Evolutionary conservation across 441 rosid species (phyloP), one percentile per base, ranked within the genome.

Genomic region (Adansonia grandidieri): DNA sequence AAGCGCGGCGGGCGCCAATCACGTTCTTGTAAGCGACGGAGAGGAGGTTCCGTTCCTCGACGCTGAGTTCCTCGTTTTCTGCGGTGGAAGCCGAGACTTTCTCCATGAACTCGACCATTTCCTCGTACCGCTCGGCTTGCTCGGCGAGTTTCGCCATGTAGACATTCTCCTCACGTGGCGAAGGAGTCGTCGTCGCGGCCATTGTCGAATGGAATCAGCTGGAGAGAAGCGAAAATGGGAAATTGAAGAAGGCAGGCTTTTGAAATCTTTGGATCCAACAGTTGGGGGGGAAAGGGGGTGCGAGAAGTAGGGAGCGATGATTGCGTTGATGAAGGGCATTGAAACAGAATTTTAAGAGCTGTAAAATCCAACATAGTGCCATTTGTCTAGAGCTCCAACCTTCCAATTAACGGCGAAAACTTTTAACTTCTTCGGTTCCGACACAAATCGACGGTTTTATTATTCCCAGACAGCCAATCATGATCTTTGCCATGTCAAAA

Each of bases 1-100:
- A 89, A 60, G 95, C 91, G 24, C 93, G 90, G 13, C 92, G 88
- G 5, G 94, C 92, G 40, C 94, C 94, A 80, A 91, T 24, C 28
- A 24, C 28, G 28, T 24, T 24, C 28, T 24, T 24, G 28, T 24
- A 24, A 24, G 28, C 28, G 28, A 24, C 28, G 28, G 28, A 24
- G 28, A 24, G 28, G 28, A 24, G 28, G 28, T 24, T 24, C 28
- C 94, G 79, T 80, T 89, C 92, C 81, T 89, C 94, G 0, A 91
- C 89, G 65, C 88, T 83, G 78, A 91, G 91, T 73, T 89, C 95
- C 65, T 89, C 92, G 47, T 82, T 80, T 0, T 24, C 28, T 0
- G 86, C 91, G 0, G 78, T 85, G 71, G 90, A 62, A 77, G 88
- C 85, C 66, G 92, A 88, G 68, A 91, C 92, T 61, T 89, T 89